Conservation (phyloP, 2,329 filamentous ascomycete genomes). For the Dichotomopilus funicola region DNA sequence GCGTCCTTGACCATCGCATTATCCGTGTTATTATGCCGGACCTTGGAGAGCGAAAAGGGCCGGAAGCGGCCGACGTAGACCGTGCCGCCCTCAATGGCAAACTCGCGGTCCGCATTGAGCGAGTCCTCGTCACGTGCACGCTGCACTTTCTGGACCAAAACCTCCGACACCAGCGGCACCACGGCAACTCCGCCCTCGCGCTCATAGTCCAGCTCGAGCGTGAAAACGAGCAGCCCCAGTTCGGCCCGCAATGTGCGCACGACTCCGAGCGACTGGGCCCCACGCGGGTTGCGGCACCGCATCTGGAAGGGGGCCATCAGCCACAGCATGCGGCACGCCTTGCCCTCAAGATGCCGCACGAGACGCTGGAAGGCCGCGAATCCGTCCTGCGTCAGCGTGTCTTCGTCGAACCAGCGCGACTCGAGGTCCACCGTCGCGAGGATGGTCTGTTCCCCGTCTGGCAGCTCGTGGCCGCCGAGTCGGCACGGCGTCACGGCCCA, state of each 20-base stretch:
- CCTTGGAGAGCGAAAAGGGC: constrained; percentile 1
- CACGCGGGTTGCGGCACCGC: constrained; percentile 6
- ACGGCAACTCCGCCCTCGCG: not conserved
- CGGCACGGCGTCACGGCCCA: not conserved
- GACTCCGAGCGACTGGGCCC: constrained; percentile 5
- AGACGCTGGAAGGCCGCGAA: constrained; percentile 1
- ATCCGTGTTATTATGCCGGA: too few species aligned
- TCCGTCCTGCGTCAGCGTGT: not conserved
- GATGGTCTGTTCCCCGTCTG: not conserved
- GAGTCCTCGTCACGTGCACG: not conserved
- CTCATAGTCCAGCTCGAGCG: constrained; percentile 10
- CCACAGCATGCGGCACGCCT: constrained; percentile 1
- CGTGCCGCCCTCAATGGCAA: constrained; percentile 9
- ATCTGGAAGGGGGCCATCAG: constrained; percentile 6
- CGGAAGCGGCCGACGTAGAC: constrained; percentile 1
- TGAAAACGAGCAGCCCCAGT: constrained; percentile 6
- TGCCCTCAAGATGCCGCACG: not conserved
- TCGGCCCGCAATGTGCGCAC: constrained; percentile 6
- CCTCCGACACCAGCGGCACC: not conserved
- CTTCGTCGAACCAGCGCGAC: constrained; percentile 4
- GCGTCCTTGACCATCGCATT: too few species aligned
- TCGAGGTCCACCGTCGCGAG: constrained; percentile 3
- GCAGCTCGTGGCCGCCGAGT: constrained; percentile 8
- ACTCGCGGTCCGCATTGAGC: constrained; percentile 12
- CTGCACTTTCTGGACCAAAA: not conserved